Evolutionary conservation across 208 protist species (phyloP), one percentile per base, ranked within the genome.

Genomic region (Wallacemonas sp.): DNA sequence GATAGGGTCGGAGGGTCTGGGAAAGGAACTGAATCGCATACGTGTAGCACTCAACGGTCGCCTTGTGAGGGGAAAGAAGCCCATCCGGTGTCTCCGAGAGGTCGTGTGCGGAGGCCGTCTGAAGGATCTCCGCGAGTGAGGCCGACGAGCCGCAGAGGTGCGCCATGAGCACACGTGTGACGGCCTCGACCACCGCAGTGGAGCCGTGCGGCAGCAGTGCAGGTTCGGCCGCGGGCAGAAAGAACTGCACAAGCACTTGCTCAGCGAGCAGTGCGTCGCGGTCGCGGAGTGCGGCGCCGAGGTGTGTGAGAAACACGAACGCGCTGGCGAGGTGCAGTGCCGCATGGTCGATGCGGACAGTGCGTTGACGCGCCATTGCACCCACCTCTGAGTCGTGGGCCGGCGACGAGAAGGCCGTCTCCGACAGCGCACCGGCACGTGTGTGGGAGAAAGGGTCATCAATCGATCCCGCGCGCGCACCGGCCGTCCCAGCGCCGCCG

Each of bases 151-250:
- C 61, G 57, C 68, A 76, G 1, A 73, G 36, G 29, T 75, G 74
- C 22, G 60, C 39, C 3, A 81, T 77, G 12, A 91, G 48, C 5
- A 94, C 54, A 10, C 79, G 69, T 10, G 83, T 72, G 4, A 92
- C 63, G 1, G 83, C 88, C 63, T 94, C 85, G 19, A 89, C 71
- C 30, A 79, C 68, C 15, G 82, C 85, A 0, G 79, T 34, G 1
- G 73, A 89, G 42, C 85, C 80, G 29, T 60, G 38, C 17, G 67
- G 68, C 32, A 94, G 66, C 24, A 91, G 46, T 26, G 71, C 72
- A 6, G 55, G 63, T 41, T 65, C 58, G 3, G 66, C 73, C 1
- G 70, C 52, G 15, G 82, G 81, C 37, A 88, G 52, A 58, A 87
- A 73, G 68, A 83, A 89, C 0, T 71, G 58, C 53, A 58, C 63